Evolutionary conservation across 257 asterid species (phyloP), one percentile per base, ranked within the genome.

Genomic region (Prunella vulgaris): DNA sequence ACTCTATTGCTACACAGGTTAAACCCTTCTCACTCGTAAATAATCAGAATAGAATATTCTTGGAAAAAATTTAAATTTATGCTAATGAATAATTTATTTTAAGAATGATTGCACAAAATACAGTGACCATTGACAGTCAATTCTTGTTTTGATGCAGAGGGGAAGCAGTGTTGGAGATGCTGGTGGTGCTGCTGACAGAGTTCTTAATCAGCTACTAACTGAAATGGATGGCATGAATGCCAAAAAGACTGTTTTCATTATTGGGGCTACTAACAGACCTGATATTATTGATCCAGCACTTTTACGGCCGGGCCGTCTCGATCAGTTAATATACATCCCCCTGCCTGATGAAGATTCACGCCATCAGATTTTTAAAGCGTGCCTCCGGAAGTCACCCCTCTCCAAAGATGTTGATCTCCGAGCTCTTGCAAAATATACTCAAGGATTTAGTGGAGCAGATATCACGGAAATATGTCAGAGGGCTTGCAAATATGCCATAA

Each of bases 191-290:
- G 88, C 82, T 33, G 90, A 85, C 44, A 67, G 88, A 28, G 90
- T 85, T 44, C 83, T 85, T 42, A 85, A 85, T 66, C 88, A 85
- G 24, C 86, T 85, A 25, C 78, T 83, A 13, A 85, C 88, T 8
- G 88, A 85, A 60, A 85, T 85, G 88, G 90, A 85, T 25, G 87
- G 87, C 49, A 82, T 85, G 87, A 85, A 78, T 25, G 85, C 90
- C 24, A 85, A 85, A 61, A 85, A 82, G 80, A 82, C 87, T 6
- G 87, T 85, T 44, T 85, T 82, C 74, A 81, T 83, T 0, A 82
- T 85, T 70, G 90, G 90, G 30, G 90, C 90, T 33, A 85, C 87
- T n/a, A 85, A 85, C 74, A 71, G 90, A 30, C 87, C 87, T 13
- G 90, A 82, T 46, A 80, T 85, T 37, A 82, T 85, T 15, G 90